Evolutionary conservation across 2,329 filamentous ascomycete genomes (phyloP), one percentile per base, ranked within the genome.

Genomic region (Monilinia laxa): DNA sequence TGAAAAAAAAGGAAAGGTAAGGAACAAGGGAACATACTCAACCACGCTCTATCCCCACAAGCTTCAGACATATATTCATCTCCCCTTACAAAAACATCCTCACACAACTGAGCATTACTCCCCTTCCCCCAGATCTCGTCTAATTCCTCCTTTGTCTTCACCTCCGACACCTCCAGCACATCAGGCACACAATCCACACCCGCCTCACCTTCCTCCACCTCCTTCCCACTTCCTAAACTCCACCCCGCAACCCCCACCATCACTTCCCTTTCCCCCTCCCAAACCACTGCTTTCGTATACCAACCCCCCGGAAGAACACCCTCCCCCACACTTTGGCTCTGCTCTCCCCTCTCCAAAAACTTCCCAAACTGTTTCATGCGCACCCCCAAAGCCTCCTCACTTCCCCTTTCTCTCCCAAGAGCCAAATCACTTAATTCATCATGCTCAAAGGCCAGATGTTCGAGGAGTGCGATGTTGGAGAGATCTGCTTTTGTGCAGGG

Each of bases 51-150:
- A 5, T 69, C 70, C 7, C 62, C 62, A 23, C 68, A 70, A 51
- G 63, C 68, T 6, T 28, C 25, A 45, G 57, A 9, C 70, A 75
- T 75, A 65, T 65, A 53, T 53, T 69, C 55, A 72, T 75, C 73
- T 1, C 63, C 70, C 12, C 25, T 55, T 3, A 72, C 23, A 59
- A 75, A 72, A 12, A 69, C 56, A 68, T 76, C 73, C 38, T 68
- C 66, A 54, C 69, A 74, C 56, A 76, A 70, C 49, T 68, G 70
- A 16, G 68, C 25, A 70, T 74, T 73, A 31, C 69, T 69, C 23
- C 70, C 68, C 1, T 62, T 55, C 1, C 70, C 70, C 68, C 68
- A 72, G 18, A 57, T 54, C 7, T 52, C 42, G 35, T 67, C 68
- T 45, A 65, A 53, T 12, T 45, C 56, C 28, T 53, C 51, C 6